A percentile compares a stretch with the other conserved stretches of the same genome.
phyloP scores from a whole-genome alignment of 1,139 yeast genomes.

The Yamadazyma diospyri region DNA sequence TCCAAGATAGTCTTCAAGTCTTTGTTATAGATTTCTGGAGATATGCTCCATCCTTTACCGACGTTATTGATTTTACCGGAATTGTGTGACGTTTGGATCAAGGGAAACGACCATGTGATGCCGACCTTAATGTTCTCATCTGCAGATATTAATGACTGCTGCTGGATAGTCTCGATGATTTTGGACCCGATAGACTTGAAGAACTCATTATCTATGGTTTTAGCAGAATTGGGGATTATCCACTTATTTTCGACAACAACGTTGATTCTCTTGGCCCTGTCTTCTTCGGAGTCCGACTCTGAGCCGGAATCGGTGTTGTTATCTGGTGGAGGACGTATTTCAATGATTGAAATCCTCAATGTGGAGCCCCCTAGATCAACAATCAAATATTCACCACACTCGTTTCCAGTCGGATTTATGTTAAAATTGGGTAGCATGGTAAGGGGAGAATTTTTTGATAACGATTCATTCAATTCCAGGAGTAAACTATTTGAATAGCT shows the following conservation, averaged over 20 bases:
- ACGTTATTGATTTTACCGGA: slow-evolving; percentile 45
- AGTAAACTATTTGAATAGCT: slow-evolving; percentile 17
- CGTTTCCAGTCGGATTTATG: slow-evolving; percentile 40
- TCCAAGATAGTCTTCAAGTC: slow-evolving; percentile 45
- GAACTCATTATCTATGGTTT: slow-evolving; percentile 35
- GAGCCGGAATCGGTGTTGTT: too few species aligned
- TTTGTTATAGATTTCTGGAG: slow-evolving; percentile 33
- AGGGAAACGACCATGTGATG: slow-evolving; percentile 59
- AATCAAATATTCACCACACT: slow-evolving; percentile 42
- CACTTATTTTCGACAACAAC: slow-evolving; percentile 37
- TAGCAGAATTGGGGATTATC: slow-evolving; percentile 37
- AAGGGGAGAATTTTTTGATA: slow-evolving; percentile 25
- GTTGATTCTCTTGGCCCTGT: slow-evolving; percentile 18
- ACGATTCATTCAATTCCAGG: slow-evolving; percentile 28
- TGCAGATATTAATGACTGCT: slow-evolving; percentile 22
- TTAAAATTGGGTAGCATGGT: slow-evolving; percentile 49
- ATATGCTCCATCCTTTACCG: slow-evolving; percentile 49
- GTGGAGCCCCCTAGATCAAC: slow-evolving; percentile 59
- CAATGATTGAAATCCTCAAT: slow-evolving; percentile 45
- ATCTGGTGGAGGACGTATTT: slow-evolving; percentile 20
- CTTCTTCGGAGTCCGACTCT: slow-evolving; percentile 17
- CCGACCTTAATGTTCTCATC: slow-evolving; percentile 35
- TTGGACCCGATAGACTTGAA: slow-evolving; percentile 39
- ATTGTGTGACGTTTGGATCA: slow-evolving; percentile 41
- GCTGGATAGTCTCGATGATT: slow-evolving; percentile 27